Base-by-base conservation (phyloP, 2,329 filamentous ascomycete genomes). In the Ophiosphaerella narmari region DNA sequence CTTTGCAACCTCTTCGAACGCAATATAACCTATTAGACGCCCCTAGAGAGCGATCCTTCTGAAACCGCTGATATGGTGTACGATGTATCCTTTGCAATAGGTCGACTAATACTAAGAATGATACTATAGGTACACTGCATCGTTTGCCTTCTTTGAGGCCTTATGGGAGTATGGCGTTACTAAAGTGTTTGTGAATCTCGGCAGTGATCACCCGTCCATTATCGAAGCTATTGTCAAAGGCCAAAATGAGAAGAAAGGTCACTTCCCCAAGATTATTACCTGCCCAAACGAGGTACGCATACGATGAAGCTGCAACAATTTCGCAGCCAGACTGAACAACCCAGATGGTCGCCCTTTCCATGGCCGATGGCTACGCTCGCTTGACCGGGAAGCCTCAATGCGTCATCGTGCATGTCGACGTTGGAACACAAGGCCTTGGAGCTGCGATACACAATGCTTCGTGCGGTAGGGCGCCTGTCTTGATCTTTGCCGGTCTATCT, bases 301-400 rank as follows among this genome's bases (percentile, higher is more conserved):
- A 7, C 23, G 11, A 29, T 29, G 7, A 8, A 14, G n/a, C 37
- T n/a, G 14, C 18, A 16, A 8, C 18, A 18, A 32, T n/a, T 32
- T 12, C 23, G n/a, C 48, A 16, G 3, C 34, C 4, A 21, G 33
- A 23, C 54, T 60, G 23, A 62, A 49, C 26, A 14, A 44, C 31
- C 16, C 57, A 90, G 85, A 92, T 92, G 88, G 89, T 92, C 6
- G 89, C 89, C 23, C 82, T 93, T 63, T 92, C 88, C 50, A 90
- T 91, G 86, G 89, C 89, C 12, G 89, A 93, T 70, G 89, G 89
- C 43, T 91, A 89, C 65, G 88, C 89, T 33, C 67, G 71, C 53
- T 72, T 89, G 33, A 90, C 86, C 5, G 83, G 84, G 45, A 83
- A 88, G 59, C 87, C 88, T 0, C 89, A 92, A 73, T 87, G 84